phyloP scores from a whole-genome alignment of 2,329 filamentous ascomycete species.

The Ramichloridium luteum region DNA sequence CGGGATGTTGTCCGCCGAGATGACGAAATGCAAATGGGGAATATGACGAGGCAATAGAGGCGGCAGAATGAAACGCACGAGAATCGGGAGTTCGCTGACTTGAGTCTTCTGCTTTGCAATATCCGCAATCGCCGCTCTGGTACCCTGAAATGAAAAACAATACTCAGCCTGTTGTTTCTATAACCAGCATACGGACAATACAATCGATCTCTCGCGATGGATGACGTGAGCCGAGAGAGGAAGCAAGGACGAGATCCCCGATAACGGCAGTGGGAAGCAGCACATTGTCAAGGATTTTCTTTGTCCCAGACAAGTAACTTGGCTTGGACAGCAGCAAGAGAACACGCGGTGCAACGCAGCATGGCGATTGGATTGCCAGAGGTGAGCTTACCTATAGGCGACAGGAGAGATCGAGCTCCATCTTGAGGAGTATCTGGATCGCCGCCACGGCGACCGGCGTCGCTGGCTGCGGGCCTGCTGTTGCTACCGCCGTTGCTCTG shows the following conservation, averaged over 20 bases:
- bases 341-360: conserved; percentile 13
- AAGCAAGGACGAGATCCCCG: too few species aligned
- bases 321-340: too few species aligned
- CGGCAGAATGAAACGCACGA: conserved; percentile 30
- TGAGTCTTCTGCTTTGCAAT: conserved; percentile 37
- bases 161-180: conserved; percentile 14
- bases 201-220: too few species aligned
- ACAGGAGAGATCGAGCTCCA: conserved; percentile 18
- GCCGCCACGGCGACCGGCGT: too few species aligned
- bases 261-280: too few species aligned
- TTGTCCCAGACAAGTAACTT: too few species aligned
- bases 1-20: neutral
- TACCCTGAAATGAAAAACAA: conserved; percentile 28
- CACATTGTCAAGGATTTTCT: too few species aligned
- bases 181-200: too few species aligned
- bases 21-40: conserved; percentile 2
- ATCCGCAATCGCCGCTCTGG: conserved; percentile 37
- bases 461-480: too few species aligned
- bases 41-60: conserved; percentile 2
- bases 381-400: conserved; percentile 22
- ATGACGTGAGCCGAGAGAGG: too few species aligned
- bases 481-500: too few species aligned
- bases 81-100: conserved; percentile 37
- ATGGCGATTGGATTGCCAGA: conserved; percentile 12
- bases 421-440: too few species aligned